Evolutionary conservation across 768 basidiomycete genomes (phyloP).

Genomic region (Clavulina sp.): DNA sequence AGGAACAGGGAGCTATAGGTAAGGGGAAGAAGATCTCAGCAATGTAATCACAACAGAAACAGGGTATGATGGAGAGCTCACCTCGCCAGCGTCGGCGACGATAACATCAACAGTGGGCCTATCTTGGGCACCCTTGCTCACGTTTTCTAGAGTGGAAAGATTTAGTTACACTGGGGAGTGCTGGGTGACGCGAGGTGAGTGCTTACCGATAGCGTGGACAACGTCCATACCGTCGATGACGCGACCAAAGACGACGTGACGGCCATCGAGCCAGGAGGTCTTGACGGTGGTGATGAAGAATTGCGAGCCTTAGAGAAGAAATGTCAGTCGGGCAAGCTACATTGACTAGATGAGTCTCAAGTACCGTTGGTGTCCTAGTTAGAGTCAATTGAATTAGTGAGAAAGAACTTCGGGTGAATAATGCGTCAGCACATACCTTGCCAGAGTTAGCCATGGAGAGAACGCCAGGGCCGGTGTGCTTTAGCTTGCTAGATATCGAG

Average conservation of each 20-base stretch:
- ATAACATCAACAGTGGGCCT: constrained; percentile 58
- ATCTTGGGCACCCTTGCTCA: constrained; percentile 51
- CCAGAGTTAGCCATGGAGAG: constrained; percentile 88
- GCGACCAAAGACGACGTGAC: constrained; percentile 85
- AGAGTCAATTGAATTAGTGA: background rate
- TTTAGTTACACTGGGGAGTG: no score
- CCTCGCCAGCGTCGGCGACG: constrained; percentile 82
- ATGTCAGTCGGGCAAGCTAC: constrained; percentile 6
- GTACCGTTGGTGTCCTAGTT: constrained; percentile 75
- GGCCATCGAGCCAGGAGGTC: constrained; percentile 82
- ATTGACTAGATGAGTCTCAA: constrained; percentile 8
- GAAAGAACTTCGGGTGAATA: background rate
- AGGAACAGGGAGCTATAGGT: no score
- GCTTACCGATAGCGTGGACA: constrained; percentile 51
- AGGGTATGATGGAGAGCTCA: no score
- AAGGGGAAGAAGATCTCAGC: no score
- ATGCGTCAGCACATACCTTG: constrained; percentile 10
- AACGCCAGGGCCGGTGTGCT: constrained; percentile 72
- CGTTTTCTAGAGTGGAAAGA: constrained; percentile 54
- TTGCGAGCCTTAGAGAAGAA: constrained; percentile 46
- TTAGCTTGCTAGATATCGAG: constrained; percentile 56
- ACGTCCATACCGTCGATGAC: constrained; percentile 89
- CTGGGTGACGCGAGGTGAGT: no score
- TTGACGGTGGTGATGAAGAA: constrained; percentile 85
- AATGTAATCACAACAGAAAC: no score